Conservation (phyloP, 1,139 yeast genomes). For the Suzukiozyma palmioleophila region DNA sequence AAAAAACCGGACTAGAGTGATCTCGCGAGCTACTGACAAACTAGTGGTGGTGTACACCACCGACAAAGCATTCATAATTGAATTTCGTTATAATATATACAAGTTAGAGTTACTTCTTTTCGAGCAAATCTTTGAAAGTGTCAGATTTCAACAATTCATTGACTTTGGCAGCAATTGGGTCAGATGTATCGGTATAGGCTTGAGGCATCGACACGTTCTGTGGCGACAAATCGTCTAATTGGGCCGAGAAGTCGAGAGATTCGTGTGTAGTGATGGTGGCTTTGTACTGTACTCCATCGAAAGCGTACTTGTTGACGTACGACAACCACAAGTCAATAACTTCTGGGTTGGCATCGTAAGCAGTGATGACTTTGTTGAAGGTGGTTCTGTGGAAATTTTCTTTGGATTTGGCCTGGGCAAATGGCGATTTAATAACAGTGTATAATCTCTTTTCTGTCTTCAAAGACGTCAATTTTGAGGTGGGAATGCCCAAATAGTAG, state of each 20-base stretch:
- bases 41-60: too few relatives aligned
- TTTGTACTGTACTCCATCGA: conserved; percentile 79
- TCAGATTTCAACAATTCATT: conserved; percentile 58
- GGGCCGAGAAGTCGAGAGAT: conserved; percentile 34
- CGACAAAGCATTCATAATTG: neutral
- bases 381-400: conserved; percentile 92
- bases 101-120: conserved; percentile 5
- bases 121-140: conserved; percentile 48
- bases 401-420: conserved; percentile 90
- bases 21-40: too few relatives aligned
- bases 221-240: conserved; percentile 24
- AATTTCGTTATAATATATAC: conserved; percentile 3
- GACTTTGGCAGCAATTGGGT: conserved; percentile 69
- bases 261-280: conserved; percentile 67
- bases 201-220: conserved; percentile 30
- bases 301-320: conserved; percentile 70
- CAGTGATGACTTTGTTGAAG: conserved; percentile 64
- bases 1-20: too few relatives aligned
- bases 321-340: conserved; percentile 80
- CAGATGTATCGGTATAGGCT: conserved; percentile 39
- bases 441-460: conserved; percentile 73
- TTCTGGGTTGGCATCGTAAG: conserved; percentile 85
- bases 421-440: conserved; percentile 92
- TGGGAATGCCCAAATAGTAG: conserved; percentile 84
- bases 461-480: conserved; percentile 48